A percentile compares a stretch with the other conserved stretches of the same genome.
phyloP scores from a whole-genome alignment of 495 filamentous ascomycete species.

The Viridothelium virens region DNA sequence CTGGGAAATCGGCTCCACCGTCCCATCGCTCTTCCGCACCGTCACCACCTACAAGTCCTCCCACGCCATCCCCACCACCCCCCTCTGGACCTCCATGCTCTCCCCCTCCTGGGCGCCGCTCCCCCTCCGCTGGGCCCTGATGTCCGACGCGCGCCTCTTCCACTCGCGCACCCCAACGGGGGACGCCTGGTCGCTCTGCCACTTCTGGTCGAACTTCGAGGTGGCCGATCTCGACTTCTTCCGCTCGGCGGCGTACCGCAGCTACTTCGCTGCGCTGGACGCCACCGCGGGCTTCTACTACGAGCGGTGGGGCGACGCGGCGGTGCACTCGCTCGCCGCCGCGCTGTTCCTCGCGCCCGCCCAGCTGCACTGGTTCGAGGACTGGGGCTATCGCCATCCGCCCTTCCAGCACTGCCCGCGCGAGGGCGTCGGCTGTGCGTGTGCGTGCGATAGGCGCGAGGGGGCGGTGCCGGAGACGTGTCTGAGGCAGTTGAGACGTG shows the following conservation, averaged over 20 bases:
- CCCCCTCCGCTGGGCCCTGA: constrained; percentile 4
- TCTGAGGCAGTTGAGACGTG: constrained; percentile 8
- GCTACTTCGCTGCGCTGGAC: constrained; percentile 50
- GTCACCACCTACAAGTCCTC: constrained; percentile 79
- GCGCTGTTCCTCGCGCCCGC: constrained; percentile 74
- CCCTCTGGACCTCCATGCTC: constrained; percentile 81
- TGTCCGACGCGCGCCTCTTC: constrained; percentile 16
- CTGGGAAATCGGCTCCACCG: constrained; percentile 89
- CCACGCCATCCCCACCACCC: constrained; percentile 68
- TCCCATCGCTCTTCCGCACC: constrained; percentile 86
- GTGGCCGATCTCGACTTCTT: constrained; percentile 53
- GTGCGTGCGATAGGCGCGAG: background rate
- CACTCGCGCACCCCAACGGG: constrained; percentile 52
- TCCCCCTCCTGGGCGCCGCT: constrained; percentile 42
- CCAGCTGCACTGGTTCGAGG: constrained; percentile 93
- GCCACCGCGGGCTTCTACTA: constrained; percentile 50
- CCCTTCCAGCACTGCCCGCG: constrained; percentile 92
- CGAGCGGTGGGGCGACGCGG: constrained; percentile 52
- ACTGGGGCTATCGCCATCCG: constrained; percentile 93
- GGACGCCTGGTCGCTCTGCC: constrained; percentile 79
- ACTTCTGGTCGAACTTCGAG: constrained; percentile 64
- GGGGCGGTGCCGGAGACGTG: background rate
- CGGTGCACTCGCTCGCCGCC: constrained; percentile 78
- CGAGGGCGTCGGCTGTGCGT: constrained; percentile 9
- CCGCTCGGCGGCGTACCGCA: constrained; percentile 44